These are phyloP conservation scores for Magnaporthiopsis rhizophila DNA, from an alignment of 2,329 filamentous ascomycete species.

Conservation along the genomic window DNA sequence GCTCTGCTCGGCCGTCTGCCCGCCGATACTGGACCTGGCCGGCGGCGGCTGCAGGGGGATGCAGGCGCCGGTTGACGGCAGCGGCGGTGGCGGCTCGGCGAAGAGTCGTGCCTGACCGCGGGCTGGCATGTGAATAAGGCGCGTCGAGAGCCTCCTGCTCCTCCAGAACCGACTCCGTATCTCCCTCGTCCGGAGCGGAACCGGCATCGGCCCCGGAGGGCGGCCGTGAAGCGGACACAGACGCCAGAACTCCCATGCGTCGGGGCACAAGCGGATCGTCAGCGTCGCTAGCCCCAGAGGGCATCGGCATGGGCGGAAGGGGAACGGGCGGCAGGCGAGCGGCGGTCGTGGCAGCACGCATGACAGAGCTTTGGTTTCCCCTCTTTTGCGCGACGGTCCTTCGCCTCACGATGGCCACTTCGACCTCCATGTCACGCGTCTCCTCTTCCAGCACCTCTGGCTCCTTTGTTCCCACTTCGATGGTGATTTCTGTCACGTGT, in stretches of 20 bases:
- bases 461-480: constrained; percentile 65
- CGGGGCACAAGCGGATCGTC: constrained; percentile 48
- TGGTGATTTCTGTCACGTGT: constrained; percentile 47
- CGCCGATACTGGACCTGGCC: constrained; percentile 55
- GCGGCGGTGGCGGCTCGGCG: constrained; percentile 70
- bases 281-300: constrained; percentile 24
- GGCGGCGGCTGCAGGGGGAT: constrained; percentile 48
- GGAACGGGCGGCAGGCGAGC: constrained; percentile 20
- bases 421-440: constrained; percentile 63
- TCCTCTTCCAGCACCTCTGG: constrained; percentile 68
- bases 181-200: constrained; percentile 27
- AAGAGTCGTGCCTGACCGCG: constrained; percentile 61
- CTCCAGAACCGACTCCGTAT: constrained; percentile 41
- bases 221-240: constrained; percentile 3
- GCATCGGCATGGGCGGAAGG: background rate
- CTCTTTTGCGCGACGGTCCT: constrained; percentile 61
- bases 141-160: constrained; percentile 58
- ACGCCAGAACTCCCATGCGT: constrained; percentile 30
- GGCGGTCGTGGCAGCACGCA: constrained; percentile 40
- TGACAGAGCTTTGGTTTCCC: constrained; percentile 37
- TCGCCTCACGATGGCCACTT: constrained; percentile 70
- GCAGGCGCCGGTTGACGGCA: constrained; percentile 60
- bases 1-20: constrained; percentile 61
- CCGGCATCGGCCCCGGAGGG: constrained; percentile 13
- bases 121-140: constrained; percentile 65